Conservation (phyloP, 495 filamentous ascomycete species). For the Hypomontagnella monticulosa region DNA sequence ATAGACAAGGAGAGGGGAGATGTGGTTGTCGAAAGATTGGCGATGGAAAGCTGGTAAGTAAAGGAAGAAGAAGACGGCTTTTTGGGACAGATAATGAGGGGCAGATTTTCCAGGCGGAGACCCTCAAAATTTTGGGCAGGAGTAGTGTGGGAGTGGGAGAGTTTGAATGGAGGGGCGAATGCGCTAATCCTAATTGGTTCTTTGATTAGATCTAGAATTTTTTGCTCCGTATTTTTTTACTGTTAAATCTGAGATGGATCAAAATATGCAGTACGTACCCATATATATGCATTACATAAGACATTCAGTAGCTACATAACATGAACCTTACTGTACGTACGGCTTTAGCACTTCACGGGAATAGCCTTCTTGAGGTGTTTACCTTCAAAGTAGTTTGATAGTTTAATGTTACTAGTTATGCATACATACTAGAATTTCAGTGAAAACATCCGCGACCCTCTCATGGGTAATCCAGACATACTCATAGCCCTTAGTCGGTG, state of each 20-base stretch:
- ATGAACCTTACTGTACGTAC: too few species aligned
- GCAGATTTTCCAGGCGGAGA: conserved; percentile 45
- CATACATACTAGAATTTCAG: too few species aligned
- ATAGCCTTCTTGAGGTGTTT: too few species aligned
- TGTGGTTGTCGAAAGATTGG: conserved; percentile 25
- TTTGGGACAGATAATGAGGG: conserved; percentile 47
- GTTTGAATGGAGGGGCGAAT: conserved; percentile 48
- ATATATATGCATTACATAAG: neutral
- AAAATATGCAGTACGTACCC: neutral
- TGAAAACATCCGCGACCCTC: too few species aligned
- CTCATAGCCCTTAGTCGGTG: neutral
- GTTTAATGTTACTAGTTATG: too few species aligned
- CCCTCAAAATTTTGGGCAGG: conserved; percentile 49
- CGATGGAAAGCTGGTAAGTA: conserved; percentile 30
- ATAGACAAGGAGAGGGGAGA: conserved; percentile 35
- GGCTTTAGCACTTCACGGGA: too few species aligned
- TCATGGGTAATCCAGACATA: neutral
- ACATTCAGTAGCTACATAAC: neutral
- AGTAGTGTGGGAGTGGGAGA: conserved; percentile 45
- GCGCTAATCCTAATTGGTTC: conserved; percentile 18
- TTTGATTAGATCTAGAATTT: conserved; percentile 41
- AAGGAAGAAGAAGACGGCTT: conserved; percentile 47
- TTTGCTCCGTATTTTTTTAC: conserved; percentile 27
- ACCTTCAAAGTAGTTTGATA: too few species aligned
- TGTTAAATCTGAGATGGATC: neutral